Evolutionary conservation across 371 early-diverging fungal species (phyloP).

Genomic region (Conidiobolus incongruus): DNA sequence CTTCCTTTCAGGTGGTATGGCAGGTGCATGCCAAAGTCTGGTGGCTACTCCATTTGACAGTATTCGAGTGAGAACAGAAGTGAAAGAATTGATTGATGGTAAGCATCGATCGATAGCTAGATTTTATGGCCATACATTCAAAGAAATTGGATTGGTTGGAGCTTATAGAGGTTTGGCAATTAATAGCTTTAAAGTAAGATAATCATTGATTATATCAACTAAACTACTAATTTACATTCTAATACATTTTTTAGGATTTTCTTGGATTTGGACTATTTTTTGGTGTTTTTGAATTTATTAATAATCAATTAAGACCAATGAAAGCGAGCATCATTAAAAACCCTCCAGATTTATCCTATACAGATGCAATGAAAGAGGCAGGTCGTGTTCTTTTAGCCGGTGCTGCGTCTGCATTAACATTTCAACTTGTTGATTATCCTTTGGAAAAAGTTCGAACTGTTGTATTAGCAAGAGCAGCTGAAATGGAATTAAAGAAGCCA

Average conservation of each 20-base stretch:
- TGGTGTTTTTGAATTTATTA: conserved; percentile 52
- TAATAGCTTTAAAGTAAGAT: conserved; percentile 34
- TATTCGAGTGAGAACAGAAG: conserved; percentile 48
- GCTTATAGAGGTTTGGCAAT: conserved; percentile 46
- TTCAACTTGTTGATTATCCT: conserved; percentile 48
- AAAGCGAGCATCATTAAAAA: background rate
- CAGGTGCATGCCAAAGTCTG: conserved; percentile 47
- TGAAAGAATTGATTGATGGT: conserved; percentile 44
- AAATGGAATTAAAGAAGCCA: conserved; percentile 10
- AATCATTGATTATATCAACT: background rate
- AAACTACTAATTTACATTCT: background rate
- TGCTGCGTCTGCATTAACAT: conserved; percentile 42
- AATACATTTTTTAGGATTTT: conserved; percentile 21
- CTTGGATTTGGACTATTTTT: conserved; percentile 49
- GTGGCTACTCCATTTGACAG: conserved; percentile 56
- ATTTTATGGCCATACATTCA: conserved; percentile 34
- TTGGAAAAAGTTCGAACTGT: conserved; percentile 41
- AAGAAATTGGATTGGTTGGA: conserved; percentile 29
- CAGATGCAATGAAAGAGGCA: conserved; percentile 4
- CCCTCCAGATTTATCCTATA: background rate
- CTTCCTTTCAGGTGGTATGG: conserved; percentile 35
- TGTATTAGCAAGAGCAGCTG: conserved; percentile 37
- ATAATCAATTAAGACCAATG: conserved; percentile 6
- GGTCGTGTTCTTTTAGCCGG: conserved; percentile 36
- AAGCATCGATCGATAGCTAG: conserved; percentile 40